Conservation (phyloP, 164 flowering plant species). For the Chimonanthus praecox region DNA sequence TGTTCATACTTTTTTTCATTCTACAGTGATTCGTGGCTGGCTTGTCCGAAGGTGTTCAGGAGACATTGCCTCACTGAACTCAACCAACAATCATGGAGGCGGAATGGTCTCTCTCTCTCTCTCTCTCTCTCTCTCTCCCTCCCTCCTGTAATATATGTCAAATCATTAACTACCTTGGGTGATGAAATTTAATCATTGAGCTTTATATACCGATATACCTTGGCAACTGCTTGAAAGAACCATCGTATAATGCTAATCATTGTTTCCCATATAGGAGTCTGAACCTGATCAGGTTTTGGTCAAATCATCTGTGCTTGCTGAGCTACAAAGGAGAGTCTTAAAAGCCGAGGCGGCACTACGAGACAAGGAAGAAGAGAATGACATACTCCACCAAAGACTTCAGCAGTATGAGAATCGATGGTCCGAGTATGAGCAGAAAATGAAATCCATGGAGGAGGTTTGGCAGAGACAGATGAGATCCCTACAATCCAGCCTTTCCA, state of each 20-base stretch:
- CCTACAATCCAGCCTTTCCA: slow-evolving; percentile 84
- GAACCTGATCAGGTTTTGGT: slow-evolving; percentile 73
- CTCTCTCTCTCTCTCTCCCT: neutral
- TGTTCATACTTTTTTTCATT: neutral
- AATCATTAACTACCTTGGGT: neutral
- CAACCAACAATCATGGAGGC: slow-evolving; percentile 28
- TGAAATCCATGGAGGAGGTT: slow-evolving; percentile 98
- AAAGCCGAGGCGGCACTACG: slow-evolving; percentile 86
- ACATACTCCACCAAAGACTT: slow-evolving; percentile 78
- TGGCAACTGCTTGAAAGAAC: too few relatives aligned
- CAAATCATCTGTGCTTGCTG: slow-evolving; percentile 76
- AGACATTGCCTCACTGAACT: slow-evolving; percentile 41
- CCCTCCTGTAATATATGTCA: neutral
- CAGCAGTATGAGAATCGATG: slow-evolving; percentile 90
- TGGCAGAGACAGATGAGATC: slow-evolving; percentile 99
- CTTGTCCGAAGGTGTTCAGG: slow-evolving; percentile 89
- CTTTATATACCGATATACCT: too few relatives aligned
- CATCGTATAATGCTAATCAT: too few relatives aligned
- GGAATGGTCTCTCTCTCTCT: slow-evolving; percentile 39
- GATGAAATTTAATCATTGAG: too few relatives aligned
- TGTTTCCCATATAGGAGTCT: slow-evolving; percentile 36
- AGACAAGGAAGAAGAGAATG: slow-evolving; percentile 89
- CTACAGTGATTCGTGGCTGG: slow-evolving; percentile 92
- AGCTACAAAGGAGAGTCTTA: slow-evolving; percentile 79
- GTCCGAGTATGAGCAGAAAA: slow-evolving; percentile 89